These are phyloP conservation scores for Quaeritorhiza haematococci DNA, from an alignment of 371 early-diverging fungal genomes.

Conservation along the genomic window DNA sequence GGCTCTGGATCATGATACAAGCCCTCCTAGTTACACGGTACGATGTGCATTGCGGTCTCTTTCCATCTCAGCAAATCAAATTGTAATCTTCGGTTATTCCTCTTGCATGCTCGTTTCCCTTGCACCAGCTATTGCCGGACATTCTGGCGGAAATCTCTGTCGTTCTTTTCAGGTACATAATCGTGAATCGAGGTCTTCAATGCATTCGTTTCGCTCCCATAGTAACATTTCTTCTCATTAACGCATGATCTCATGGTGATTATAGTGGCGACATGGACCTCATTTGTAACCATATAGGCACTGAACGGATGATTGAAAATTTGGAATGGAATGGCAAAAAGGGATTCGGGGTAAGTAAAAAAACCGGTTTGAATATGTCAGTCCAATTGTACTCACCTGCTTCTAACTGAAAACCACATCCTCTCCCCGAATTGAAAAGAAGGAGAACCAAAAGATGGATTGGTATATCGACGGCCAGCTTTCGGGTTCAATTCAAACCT, in stretches of 20 bases:
- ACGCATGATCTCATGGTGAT: background rate
- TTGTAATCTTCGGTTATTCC: too few relatives aligned
- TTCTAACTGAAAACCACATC: background rate
- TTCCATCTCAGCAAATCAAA: too few relatives aligned
- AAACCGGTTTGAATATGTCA: too few relatives aligned
- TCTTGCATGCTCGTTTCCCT: too few relatives aligned
- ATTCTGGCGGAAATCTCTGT: slow-evolving; percentile 53
- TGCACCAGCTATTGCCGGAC: slow-evolving; percentile 48
- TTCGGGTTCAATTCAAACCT: slow-evolving; percentile 53
- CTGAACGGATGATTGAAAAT: slow-evolving; percentile 59
- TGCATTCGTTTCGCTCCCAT: background rate
- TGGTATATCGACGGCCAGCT: slow-evolving; percentile 56
- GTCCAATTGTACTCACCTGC: too few relatives aligned
- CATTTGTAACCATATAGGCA: slow-evolving; percentile 75
- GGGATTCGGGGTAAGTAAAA: slow-evolving; percentile 64
- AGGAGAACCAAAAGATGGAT: slow-evolving; percentile 17
- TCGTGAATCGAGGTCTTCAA: background rate
- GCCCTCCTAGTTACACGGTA: background rate
- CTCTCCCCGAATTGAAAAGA: slow-evolving; percentile 18
- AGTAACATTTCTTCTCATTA: background rate
- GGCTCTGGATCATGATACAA: slow-evolving; percentile 39
- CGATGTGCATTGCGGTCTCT: slow-evolving; percentile 8
- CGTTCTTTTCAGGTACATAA: slow-evolving; percentile 60
- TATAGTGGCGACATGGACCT: slow-evolving; percentile 75
- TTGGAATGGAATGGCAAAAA: slow-evolving; percentile 68